Base-by-base conservation (phyloP, 2,329 filamentous ascomycete genomes). In the Herpotrichia juniperi region DNA sequence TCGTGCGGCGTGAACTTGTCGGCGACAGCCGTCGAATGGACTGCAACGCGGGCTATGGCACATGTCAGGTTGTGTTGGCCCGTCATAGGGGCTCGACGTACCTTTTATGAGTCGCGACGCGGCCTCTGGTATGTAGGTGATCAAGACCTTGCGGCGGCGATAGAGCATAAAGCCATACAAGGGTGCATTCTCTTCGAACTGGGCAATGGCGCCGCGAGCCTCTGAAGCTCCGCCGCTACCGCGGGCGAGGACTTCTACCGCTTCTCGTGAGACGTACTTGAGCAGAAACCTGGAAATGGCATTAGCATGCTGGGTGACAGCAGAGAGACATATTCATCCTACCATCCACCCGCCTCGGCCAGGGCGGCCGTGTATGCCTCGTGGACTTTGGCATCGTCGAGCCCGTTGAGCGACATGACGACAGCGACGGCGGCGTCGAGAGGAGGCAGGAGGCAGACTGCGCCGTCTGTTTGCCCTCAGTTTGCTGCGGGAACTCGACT, bases 321-420 rank as follows among this genome's bases (percentile, higher is more conserved):
- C 42, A 28, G 46, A 10, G 35, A 44, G 51, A 35, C 50, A 44
- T 42, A 42, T 43, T 54, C 32, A 54, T 80, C 89, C 76, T 83
- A 97, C 94, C 94, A 99, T 88, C 92, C 93, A 79, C 92, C 93
- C 52, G 91, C 86, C 76, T 97, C 94, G 54, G 84, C 84, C 64
- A 87, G 80, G 50, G 91, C 90, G 65, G 85, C 80, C 71, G 93
- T 89, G 77, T 96, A 88, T 67, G 93, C 92, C 78, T 96, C 91
- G 76, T 87, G 85, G 77, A 99, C 84, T 71, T 86, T 84, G 64
- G 83, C 79, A 78, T 86, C 84, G 79, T 97, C 93, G 77, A 97
- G 83, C 61, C 94, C 94, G 86, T 96, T 96, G 76, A 97, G 83
- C 81, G 93, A 97, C 93, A 97, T 97, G 53, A 45, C 64, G 52